Percentiles rank a stretch among this genome's conserved stretches.
These are phyloP conservation scores for Paramecium octaurelia DNA, from an alignment of 73 alveolate genomes.

Conservation along the genomic window DNA sequence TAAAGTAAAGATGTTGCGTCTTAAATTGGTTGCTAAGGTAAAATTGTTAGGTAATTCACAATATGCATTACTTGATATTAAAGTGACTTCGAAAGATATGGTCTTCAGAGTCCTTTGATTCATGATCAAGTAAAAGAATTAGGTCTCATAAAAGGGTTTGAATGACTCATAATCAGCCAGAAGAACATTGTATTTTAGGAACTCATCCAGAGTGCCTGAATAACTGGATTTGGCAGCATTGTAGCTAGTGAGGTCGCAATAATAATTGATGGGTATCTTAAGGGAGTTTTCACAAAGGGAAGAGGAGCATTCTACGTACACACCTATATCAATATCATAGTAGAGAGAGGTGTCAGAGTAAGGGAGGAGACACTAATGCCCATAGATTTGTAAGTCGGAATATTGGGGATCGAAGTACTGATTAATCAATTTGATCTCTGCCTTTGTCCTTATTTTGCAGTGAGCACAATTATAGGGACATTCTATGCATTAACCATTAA, in stretches of 20 bases:
- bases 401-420: background rate
- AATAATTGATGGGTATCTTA: background rate
- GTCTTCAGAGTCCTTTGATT: background rate
- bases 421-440: background rate
- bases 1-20: background rate
- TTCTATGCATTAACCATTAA: background rate
- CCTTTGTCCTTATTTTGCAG: background rate
- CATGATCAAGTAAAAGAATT: background rate
- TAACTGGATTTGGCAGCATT: background rate
- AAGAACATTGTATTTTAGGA: background rate
- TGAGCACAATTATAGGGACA: constrained; percentile 5
- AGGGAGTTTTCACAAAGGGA: background rate
- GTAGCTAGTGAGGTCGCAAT: background rate
- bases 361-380: background rate
- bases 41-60: background rate
- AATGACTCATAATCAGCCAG: background rate
- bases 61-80: background rate
- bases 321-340: background rate
- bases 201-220: background rate
- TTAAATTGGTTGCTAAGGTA: background rate
- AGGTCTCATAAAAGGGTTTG: background rate
- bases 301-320: background rate
- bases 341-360: background rate
- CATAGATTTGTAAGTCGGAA: background rate
- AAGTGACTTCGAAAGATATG: background rate